Evolutionary conservation across 306 rosid genomes (phyloP).

Genomic region (Carpinus viminea): DNA sequence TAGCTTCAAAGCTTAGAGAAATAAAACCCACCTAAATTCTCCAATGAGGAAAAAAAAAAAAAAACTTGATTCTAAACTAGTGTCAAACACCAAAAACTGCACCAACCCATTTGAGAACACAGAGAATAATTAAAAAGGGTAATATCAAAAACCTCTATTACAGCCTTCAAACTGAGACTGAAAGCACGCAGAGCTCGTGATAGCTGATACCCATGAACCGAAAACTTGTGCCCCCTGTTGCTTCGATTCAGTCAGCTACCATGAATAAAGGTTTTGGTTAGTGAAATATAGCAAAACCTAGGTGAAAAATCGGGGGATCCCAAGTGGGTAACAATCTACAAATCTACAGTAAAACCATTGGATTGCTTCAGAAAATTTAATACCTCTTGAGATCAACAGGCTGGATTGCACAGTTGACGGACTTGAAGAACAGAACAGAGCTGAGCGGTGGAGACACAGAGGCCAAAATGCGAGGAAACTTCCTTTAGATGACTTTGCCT

Average conservation of each 20-base stretch:
- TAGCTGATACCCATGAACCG: conserved; percentile 22
- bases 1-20: conserved; percentile 24
- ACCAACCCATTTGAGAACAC: conserved; percentile 29
- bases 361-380: conserved; percentile 6
- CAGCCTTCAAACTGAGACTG: conserved; percentile 36
- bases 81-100: conserved; percentile 13
- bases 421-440: conserved; percentile 12
- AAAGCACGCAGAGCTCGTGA: conserved; percentile 36
- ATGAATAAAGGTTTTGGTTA: conserved; percentile 17
- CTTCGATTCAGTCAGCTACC: conserved; percentile 22
- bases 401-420: conserved; percentile 31
- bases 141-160: conserved; percentile 44
- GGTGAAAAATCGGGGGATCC: not conserved
- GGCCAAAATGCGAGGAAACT: conserved; percentile 10
- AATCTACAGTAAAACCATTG: not conserved
- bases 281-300: conserved; percentile 26
- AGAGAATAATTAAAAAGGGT: conserved; percentile 24
- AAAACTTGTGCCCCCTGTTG: conserved; percentile 26
- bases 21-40: not conserved
- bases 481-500: conserved; percentile 14
- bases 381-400: conserved; percentile 16
- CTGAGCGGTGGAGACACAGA: not conserved
- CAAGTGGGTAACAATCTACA: conserved; percentile 18
- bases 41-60: conserved; percentile 13
- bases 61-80: conserved; percentile 7